These are phyloP conservation scores for Fusarium anguioides DNA, from an alignment of 2,329 filamentous ascomycete genomes.

Conservation along the genomic window DNA sequence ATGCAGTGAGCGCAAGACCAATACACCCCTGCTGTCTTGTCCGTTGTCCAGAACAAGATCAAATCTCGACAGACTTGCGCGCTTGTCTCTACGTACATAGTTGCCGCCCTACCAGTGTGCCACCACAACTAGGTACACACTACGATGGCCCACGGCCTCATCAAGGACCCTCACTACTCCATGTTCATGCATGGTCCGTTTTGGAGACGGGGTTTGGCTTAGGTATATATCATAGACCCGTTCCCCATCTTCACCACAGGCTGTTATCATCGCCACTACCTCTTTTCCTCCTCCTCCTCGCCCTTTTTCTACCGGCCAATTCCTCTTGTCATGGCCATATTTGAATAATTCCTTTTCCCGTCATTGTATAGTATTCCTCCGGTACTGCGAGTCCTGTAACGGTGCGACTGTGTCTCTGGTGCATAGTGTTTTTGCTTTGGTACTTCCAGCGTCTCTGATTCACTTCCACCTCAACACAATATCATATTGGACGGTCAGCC, in stretches of 20 bases:
- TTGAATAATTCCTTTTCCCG: constrained; percentile 44
- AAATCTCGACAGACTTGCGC: constrained; percentile 47
- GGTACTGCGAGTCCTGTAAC: constrained; percentile 36
- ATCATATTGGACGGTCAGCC: constrained; percentile 39
- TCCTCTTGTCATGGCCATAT: constrained; percentile 44
- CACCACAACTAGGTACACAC: constrained; percentile 42
- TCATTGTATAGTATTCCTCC: constrained; percentile 44
- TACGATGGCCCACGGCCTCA: constrained; percentile 39
- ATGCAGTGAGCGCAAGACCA: constrained; percentile 45
- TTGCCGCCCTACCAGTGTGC: constrained; percentile 45
- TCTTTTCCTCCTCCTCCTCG: constrained; percentile 42
- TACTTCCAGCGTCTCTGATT: constrained; percentile 45
- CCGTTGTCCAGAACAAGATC: constrained; percentile 47
- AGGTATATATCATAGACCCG: constrained; percentile 61
- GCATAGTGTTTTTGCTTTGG: constrained; percentile 43
- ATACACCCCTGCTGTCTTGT: constrained; percentile 46
- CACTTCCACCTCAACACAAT: constrained; percentile 32
- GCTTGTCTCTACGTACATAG: constrained; percentile 44
- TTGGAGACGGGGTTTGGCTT: constrained; percentile 42
- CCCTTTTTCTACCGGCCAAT: constrained; percentile 40
- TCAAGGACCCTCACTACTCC: constrained; percentile 52
- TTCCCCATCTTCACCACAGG: constrained; percentile 50
- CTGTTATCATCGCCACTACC: constrained; percentile 44
- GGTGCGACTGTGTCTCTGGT: constrained; percentile 42
- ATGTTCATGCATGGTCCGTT: constrained; percentile 53